These are phyloP conservation scores for Stagonosporopsis tanaceti DNA, from an alignment of 2,329 filamentous ascomycete genomes.

Conservation along the genomic window DNA sequence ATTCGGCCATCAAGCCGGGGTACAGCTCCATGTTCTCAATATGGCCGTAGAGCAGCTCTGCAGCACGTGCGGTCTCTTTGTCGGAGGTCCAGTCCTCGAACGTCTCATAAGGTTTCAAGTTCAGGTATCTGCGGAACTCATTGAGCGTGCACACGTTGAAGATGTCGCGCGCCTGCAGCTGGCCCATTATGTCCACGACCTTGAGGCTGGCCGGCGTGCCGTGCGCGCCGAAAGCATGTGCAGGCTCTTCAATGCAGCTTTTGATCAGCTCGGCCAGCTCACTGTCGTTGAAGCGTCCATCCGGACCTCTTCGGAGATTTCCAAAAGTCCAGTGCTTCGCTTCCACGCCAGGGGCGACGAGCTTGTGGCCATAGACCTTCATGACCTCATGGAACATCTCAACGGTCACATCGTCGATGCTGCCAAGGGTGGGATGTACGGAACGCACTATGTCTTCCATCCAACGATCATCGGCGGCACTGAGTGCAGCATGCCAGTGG, in stretches of 20 bases:
- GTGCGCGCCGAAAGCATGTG: conserved; percentile 61
- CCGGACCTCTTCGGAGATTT: conserved; percentile 66
- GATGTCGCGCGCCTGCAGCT: conserved; percentile 71
- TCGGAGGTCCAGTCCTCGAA: conserved; percentile 88
- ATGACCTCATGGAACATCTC: conserved; percentile 52
- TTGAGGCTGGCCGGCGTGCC: conserved; percentile 77
- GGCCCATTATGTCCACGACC: conserved; percentile 79
- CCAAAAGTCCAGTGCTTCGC: conserved; percentile 74
- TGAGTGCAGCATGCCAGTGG: conserved; percentile 83
- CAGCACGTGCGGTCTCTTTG: conserved; percentile 69
- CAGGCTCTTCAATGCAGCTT: conserved; percentile 73
- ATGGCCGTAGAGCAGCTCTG: conserved; percentile 70
- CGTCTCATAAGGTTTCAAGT: conserved; percentile 75
- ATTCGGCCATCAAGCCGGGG: conserved; percentile 78
- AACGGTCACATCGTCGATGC: conserved; percentile 39
- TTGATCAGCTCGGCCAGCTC: conserved; percentile 75
- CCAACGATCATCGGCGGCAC: conserved; percentile 78
- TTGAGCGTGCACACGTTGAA: conserved; percentile 83
- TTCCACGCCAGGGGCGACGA: conserved; percentile 64
- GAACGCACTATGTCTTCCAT: conserved; percentile 63
- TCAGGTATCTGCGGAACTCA: conserved; percentile 83
- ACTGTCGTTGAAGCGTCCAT: conserved; percentile 76
- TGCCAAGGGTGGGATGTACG: conserved; percentile 36
- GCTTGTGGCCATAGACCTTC: conserved; percentile 54
- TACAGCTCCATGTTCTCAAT: conserved; percentile 83